A percentile compares a stretch with the other conserved stretches of the same genome.
Evolutionary conservation across 2,329 filamentous ascomycete genomes (phyloP).

Genomic region (Microdochium bolleyi): DNA sequence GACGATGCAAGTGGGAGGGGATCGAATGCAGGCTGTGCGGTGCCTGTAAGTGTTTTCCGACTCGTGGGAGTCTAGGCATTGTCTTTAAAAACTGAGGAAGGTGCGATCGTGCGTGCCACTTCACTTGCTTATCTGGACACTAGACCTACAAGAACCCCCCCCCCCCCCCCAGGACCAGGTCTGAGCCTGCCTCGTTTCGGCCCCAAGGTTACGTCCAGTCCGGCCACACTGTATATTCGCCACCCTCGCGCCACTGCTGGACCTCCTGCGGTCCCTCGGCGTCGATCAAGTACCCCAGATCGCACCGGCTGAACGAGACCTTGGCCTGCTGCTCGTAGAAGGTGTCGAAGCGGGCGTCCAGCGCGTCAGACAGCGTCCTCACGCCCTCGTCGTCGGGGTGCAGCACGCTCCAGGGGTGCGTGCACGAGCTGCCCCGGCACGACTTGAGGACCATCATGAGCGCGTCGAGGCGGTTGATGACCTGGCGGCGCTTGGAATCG

Average conservation of each 20-base stretch:
- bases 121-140: no score
- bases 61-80: no score
- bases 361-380: not conserved
- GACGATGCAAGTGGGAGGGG: no score
- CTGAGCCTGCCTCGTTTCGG: no score
- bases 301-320: conserved; percentile 3
- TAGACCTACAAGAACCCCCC: no score
- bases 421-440: conserved; percentile 45
- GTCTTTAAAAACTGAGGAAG: no score
- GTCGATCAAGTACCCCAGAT: conserved; percentile 1
- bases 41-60: no score
- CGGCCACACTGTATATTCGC: not conserved
- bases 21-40: no score
- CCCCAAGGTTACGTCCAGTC: not conserved
- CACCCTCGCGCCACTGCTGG: not conserved
- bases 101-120: no score
- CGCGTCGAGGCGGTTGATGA: conserved; percentile 45
- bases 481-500: conserved; percentile 24
- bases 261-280: conserved; percentile 1
- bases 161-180: no score
- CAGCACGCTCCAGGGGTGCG: conserved; percentile 47
- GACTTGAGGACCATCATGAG: conserved; percentile 54
- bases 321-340: conserved; percentile 1
- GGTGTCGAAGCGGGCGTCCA: not conserved
- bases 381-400: conserved; percentile 36